Conservation (phyloP, 2,329 filamentous ascomycete species). For the Penicillium psychrosexuale region DNA sequence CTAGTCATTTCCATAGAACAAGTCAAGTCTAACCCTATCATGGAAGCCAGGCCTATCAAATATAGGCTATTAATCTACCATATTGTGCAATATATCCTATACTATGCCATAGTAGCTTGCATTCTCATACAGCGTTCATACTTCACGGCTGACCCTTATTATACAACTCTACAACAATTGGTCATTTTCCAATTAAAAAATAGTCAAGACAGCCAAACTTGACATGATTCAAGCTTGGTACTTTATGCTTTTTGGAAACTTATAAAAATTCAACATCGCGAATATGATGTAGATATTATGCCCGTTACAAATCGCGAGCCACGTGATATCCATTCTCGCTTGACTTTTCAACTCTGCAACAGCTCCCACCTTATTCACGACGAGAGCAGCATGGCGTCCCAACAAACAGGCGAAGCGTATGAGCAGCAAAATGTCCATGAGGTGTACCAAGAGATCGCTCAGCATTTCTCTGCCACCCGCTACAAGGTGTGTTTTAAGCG, state of each 20-base stretch:
- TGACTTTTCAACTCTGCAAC: slow-evolving; percentile 4
- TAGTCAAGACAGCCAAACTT: not conserved
- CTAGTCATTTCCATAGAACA: no score
- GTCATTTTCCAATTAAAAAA: not conserved
- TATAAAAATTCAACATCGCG: not conserved
- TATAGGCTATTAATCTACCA: not conserved
- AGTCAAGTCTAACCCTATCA: not conserved
- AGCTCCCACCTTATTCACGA: slow-evolving; percentile 4
- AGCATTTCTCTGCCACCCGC: slow-evolving; percentile 51
- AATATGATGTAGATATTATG: not conserved
- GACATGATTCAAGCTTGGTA: not conserved
- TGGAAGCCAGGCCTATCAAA: not conserved
- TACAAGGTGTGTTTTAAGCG: slow-evolving; percentile 56
- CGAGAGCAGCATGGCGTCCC: slow-evolving; percentile 11
- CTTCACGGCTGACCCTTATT: not conserved
- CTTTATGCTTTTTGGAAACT: not conserved
- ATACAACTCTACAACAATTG: not conserved
- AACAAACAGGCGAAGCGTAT: slow-evolving; percentile 50
- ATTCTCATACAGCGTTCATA: not conserved
- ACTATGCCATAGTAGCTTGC: not conserved
- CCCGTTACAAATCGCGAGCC: slow-evolving; percentile 3
- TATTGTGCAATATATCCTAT: not conserved
- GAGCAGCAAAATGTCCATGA: slow-evolving; percentile 85
- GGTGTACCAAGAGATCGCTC: slow-evolving; percentile 67
- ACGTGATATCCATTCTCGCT: slow-evolving; percentile 18